Evolutionary conservation across 805 yeast species (phyloP).

Genomic region (Wickerhamiella kurtzmanii): DNA sequence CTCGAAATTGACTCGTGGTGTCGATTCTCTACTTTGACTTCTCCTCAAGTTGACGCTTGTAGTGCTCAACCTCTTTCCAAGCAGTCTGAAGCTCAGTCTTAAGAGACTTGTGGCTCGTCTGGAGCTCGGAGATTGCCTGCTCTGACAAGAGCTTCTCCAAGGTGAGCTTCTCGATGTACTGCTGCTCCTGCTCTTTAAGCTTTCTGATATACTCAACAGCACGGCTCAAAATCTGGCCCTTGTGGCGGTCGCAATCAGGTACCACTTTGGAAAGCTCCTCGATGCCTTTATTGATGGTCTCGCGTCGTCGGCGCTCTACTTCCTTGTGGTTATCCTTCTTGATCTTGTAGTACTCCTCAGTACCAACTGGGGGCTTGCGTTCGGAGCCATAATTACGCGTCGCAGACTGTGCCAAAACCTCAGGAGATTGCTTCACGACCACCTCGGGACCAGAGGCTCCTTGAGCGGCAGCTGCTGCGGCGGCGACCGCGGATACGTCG

Average conservation of each 20-base stretch:
- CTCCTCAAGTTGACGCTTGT: slow-evolving; percentile 34
- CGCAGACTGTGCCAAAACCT: too few relatives aligned
- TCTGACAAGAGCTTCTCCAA: slow-evolving; percentile 83
- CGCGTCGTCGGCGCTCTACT: slow-evolving; percentile 24
- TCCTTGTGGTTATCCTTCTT: slow-evolving; percentile 74
- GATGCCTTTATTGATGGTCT: slow-evolving; percentile 27
- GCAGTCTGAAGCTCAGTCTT: slow-evolving; percentile 82
- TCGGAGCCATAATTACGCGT: too few relatives aligned
- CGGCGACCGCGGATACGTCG: background rate
- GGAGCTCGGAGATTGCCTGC: slow-evolving; percentile 77
- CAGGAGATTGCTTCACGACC: background rate
- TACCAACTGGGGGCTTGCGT: slow-evolving; percentile 62
- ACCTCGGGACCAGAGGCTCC: background rate
- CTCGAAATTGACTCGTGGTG: too few relatives aligned
- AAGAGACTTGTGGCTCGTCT: slow-evolving; percentile 74
- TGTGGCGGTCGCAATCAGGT: slow-evolving; percentile 37
- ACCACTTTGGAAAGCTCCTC: slow-evolving; percentile 35
- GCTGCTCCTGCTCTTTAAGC: slow-evolving; percentile 78
- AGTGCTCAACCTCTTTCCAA: slow-evolving; percentile 78
- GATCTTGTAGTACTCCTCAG: slow-evolving; percentile 70
- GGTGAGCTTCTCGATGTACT: slow-evolving; percentile 88
- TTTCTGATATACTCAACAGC: slow-evolving; percentile 86
- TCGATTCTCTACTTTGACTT: background rate
- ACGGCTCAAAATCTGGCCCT: slow-evolving; percentile 74
- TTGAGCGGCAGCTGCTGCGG: background rate